Base-by-base conservation (phyloP, 768 basidiomycete genomes). In the Lactarius trivialis region DNA sequence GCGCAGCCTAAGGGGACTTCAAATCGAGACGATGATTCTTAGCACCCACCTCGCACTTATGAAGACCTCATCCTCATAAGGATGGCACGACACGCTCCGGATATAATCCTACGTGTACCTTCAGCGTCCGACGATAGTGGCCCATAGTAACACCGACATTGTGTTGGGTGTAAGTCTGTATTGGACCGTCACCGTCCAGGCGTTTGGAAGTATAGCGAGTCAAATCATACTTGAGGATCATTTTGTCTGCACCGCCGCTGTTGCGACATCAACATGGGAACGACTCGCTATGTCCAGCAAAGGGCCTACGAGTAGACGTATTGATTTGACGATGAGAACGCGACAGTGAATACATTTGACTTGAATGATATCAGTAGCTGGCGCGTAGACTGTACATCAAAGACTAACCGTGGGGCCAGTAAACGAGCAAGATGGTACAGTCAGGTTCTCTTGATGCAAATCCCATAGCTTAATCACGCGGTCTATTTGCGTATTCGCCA, bases 291-390 rank as follows among this genome's bases (percentile, higher is more conserved):
- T 32, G 17, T 56, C 48, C 36, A 37, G 24, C 7, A 48, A 32
- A 12, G n/a, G 33, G 76, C 87, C 70, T 63, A 89, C 89, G 84
- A 83, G 70, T 81, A 82, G 45, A 91, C 70, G 68, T 79, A 84
- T 56, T 78, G 79, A 68, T 86, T 87, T 24, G 78, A 77, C 0
- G 85, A 79, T 7, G 89, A 89, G 74, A 91, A 90, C 52, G 81
- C 81, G 33, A 91, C 74, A 19, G 82, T 79, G 71, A 92, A 84
- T 37, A 91, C 80, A 66, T 89, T 90, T 45, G 78, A 79, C 89
- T 91, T 49, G 17, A 14, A 37, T 24, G 19, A 33, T 60, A 48
- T 60, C 33, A 55, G 54, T 39, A 36, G 60, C 36, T 60, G 7
- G 19, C 6, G 17, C 34, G 36, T 30, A n/a, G 19, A 21, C 50